Conservation (phyloP, 257 asterid genomes). For the Rauvolfia tetraphylla region DNA sequence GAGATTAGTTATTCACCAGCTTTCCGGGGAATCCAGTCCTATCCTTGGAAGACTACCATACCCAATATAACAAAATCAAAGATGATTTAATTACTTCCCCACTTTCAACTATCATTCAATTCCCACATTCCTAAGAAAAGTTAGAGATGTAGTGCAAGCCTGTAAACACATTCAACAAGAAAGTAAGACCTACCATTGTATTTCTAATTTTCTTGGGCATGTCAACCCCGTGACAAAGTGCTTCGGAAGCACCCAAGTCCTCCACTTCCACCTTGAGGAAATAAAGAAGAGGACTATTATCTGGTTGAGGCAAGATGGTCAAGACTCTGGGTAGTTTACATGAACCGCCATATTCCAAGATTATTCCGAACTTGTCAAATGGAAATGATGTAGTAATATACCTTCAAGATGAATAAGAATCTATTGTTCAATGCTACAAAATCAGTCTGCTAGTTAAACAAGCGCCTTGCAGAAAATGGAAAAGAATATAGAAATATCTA, state of each 20-base stretch:
- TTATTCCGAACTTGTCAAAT: slow-evolving; percentile 38
- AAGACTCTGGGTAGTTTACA: slow-evolving; percentile 47
- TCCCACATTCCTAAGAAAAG: not conserved
- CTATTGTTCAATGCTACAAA: slow-evolving; percentile 24
- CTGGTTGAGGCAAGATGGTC: slow-evolving; percentile 31
- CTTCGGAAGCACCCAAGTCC: slow-evolving; percentile 38
- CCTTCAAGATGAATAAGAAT: slow-evolving; percentile 32
- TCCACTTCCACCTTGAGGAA: slow-evolving; percentile 58
- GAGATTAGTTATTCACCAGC: not conserved
- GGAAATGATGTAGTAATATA: slow-evolving; percentile 51
- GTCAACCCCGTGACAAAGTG: slow-evolving; percentile 44
- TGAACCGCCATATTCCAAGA: slow-evolving; percentile 71
- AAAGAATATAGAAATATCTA: not conserved
- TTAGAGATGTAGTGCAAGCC: not conserved
- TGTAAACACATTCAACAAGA: not conserved
- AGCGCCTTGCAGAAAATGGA: slow-evolving; percentile 14
- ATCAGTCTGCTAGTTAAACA: slow-evolving; percentile 4
- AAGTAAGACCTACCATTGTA: slow-evolving; percentile 37
- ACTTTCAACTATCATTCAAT: not conserved
- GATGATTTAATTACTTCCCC: not conserved
- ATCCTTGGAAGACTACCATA: not conserved
- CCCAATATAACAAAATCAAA: not conserved
- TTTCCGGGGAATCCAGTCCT: not conserved
- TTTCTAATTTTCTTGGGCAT: slow-evolving; percentile 27
- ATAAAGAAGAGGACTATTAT: slow-evolving; percentile 38